Conservation (phyloP, 805 yeast genomes). For the Hanseniaspora clermontiae region DNA sequence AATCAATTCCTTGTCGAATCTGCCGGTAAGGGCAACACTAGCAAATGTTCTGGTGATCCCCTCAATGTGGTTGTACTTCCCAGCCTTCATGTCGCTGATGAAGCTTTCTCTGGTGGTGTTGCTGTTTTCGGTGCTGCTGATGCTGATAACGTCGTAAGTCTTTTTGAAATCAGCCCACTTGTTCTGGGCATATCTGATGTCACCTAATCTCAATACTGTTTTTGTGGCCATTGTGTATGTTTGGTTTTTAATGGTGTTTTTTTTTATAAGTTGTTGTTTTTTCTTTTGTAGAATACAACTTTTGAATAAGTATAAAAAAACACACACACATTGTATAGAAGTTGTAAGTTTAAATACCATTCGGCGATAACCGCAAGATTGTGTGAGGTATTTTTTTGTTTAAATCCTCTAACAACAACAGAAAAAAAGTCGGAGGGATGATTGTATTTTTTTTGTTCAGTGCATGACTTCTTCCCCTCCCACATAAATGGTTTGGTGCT, state of each 20-base stretch:
- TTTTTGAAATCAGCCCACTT: conserved; percentile 50
- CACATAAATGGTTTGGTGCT: no score
- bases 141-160: conserved; percentile 37
- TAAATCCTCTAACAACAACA: neutral
- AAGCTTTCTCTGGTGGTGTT: conserved; percentile 29
- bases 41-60: conserved; percentile 42
- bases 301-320: no score
- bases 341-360: no score
- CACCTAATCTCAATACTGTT: conserved; percentile 55
- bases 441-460: no score
- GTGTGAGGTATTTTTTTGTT: no score
- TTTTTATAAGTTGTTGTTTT: neutral
- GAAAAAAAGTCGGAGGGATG: no score
- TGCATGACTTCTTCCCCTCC: no score
- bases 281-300: no score
- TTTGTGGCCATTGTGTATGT: conserved; percentile 20
- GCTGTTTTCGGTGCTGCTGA: conserved; percentile 18
- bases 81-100: conserved; percentile 22
- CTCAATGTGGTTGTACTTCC: conserved; percentile 25
- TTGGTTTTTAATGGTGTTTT: neutral
- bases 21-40: conserved; percentile 43
- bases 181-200: conserved; percentile 43
- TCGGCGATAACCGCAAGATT: no score
- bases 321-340: no score
- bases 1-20: conserved; percentile 51